phyloP scores from a whole-genome alignment of 2,329 filamentous ascomycete species.

The Alternaria sp. region DNA sequence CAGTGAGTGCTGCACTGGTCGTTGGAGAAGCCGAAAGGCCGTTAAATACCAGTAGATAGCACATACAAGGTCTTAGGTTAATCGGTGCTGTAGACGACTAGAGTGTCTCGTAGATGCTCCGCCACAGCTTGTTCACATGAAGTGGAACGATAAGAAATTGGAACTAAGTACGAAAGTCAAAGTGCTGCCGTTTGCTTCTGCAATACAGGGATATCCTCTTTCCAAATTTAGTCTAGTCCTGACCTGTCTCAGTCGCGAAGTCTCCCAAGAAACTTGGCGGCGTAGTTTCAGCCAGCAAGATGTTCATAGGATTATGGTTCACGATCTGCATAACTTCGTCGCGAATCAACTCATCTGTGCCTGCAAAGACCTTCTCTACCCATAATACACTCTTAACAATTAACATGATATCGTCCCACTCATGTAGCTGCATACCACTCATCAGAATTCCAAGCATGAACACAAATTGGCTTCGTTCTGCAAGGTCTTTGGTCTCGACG shows the following conservation, averaged over 20 bases:
- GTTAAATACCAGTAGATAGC: background rate
- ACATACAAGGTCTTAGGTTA: no score
- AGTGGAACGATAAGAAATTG: background rate
- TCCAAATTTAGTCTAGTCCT: conserved; percentile 20
- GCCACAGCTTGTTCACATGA: background rate
- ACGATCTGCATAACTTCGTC: conserved; percentile 38
- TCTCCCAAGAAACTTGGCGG: conserved; percentile 10
- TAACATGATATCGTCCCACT: conserved; percentile 35
- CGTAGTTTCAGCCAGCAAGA: conserved; percentile 7
- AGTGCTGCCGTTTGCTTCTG: background rate
- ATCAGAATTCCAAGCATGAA: conserved; percentile 39
- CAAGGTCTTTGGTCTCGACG: conserved; percentile 33
- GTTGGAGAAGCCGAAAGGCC: background rate
- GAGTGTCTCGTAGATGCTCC: background rate
- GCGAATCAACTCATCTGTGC: conserved; percentile 33
- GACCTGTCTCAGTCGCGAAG: conserved; percentile 15
- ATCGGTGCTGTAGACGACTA: no score
- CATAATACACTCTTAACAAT: conserved; percentile 41
- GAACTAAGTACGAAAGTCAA: background rate
- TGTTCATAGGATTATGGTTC: conserved; percentile 13
- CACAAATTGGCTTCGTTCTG: conserved; percentile 36
- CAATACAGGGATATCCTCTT: background rate
- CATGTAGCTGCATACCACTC: conserved; percentile 27
- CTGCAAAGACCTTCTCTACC: conserved; percentile 38
- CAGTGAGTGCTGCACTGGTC: background rate